phyloP scores from a whole-genome alignment of 306 rosid species.

The Fragaria vesca region DNA sequence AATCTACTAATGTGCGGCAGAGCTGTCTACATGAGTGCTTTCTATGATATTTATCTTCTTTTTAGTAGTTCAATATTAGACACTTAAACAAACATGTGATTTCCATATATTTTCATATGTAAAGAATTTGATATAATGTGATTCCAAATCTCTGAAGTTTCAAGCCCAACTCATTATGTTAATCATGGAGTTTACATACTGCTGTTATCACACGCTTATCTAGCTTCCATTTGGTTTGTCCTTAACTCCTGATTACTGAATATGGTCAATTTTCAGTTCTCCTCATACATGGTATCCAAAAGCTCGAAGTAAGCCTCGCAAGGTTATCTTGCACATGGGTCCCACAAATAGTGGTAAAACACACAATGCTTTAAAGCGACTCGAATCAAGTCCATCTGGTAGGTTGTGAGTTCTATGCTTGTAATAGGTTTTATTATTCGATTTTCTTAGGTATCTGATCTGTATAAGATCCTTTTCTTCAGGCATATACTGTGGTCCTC shows the following conservation, averaged over 20 bases:
- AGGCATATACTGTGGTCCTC: conserved; percentile 95
- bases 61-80: background rate
- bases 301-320: conserved; percentile 75
- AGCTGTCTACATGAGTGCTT: background rate
- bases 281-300: conserved; percentile 97
- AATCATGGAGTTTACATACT: background rate
- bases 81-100: too few species aligned
- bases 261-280: conserved; percentile 39
- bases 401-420: conserved; percentile 19
- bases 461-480: conserved; percentile 21
- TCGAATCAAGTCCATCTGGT: conserved; percentile 85
- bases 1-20: background rate
- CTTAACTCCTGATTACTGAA: background rate
- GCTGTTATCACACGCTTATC: background rate
- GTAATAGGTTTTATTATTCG: background rate
- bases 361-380: conserved; percentile 76
- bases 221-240: background rate
- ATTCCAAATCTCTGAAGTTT: background rate
- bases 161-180: background rate
- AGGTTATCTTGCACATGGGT: conserved; percentile 89
- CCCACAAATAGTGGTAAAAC: conserved; percentile 98
- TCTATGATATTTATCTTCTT: background rate
- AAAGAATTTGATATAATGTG: background rate
- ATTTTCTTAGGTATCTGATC: conserved; percentile 12
- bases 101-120: background rate